These are phyloP conservation scores for Phytophthora uliginosa DNA, from an alignment of 352 stramenopile species.

Conservation along the genomic window DNA sequence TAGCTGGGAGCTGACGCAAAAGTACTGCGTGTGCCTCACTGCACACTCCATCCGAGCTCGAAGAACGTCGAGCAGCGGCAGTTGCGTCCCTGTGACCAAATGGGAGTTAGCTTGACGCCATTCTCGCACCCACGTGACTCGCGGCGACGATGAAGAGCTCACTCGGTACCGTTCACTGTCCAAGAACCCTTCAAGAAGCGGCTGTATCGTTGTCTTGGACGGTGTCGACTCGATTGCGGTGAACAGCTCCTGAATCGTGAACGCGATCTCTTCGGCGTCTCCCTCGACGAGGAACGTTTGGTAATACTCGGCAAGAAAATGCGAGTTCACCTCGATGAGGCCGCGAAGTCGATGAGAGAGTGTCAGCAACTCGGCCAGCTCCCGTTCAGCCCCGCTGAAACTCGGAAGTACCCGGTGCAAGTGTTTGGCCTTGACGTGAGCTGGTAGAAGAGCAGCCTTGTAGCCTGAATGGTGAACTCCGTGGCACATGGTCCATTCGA, in stretches of 20 bases:
- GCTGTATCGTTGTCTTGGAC: conserved; percentile 18
- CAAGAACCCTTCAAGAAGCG: conserved; percentile 58
- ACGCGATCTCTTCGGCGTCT: conserved; percentile 60
- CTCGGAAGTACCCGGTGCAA: conserved; percentile 42
- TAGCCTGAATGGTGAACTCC: background rate
- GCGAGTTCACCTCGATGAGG: conserved; percentile 29
- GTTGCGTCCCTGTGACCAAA: conserved; percentile 24
- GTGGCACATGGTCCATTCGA: conserved; percentile 68
- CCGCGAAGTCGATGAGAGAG: conserved; percentile 33
- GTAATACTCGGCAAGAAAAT: conserved; percentile 51
- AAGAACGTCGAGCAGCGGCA: conserved; percentile 32
- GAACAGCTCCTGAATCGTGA: conserved; percentile 43
- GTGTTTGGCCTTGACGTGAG: conserved; percentile 63
- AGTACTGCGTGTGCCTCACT: conserved; percentile 55
- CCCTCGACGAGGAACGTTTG: conserved; percentile 49
- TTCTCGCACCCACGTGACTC: conserved; percentile 59
- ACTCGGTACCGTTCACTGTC: conserved; percentile 41
- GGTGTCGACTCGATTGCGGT: conserved; percentile 1
- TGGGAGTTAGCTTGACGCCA: conserved; percentile 68
- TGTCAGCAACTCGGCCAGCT: conserved; percentile 34
- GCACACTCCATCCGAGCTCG: conserved; percentile 53
- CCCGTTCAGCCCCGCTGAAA: conserved; percentile 29
- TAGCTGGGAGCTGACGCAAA: conserved; percentile 34
- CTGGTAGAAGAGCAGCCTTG: conserved; percentile 45
- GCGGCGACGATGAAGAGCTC: conserved; percentile 16